These are phyloP conservation scores for Plasmodium reichenowi DNA, from an alignment of 169 alveolate genomes.

Conservation along the genomic window DNA sequence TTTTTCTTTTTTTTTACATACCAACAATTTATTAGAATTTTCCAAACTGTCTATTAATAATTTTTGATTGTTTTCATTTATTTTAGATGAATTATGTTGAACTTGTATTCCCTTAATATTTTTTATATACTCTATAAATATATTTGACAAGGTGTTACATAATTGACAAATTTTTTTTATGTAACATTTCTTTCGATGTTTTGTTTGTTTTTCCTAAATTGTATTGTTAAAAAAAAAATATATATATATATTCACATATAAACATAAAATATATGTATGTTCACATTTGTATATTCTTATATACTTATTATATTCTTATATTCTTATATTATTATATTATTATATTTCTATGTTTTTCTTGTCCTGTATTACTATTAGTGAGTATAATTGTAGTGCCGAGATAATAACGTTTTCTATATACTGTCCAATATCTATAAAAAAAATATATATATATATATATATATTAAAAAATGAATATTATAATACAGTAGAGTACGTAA, in stretches of 20 bases:
- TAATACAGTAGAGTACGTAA: background rate
- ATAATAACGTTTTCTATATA: conserved; percentile 22
- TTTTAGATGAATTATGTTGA: too few relatives aligned
- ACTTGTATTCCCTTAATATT: background rate
- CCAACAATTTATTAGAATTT: too few relatives aligned
- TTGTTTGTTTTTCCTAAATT: conserved; percentile 21
- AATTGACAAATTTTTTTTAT: conserved; percentile 34
- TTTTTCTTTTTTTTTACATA: too few relatives aligned
- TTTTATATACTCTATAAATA: conserved; percentile 25
- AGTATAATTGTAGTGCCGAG: conserved; percentile 30
- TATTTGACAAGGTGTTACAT: conserved; percentile 13
- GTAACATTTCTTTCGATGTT: conserved; percentile 13
- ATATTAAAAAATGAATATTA: background rate
- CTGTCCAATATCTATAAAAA: conserved; percentile 27
- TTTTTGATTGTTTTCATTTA: too few relatives aligned
- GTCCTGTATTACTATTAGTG: conserved; percentile 15
- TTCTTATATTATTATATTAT: background rate
- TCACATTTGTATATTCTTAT: background rate
- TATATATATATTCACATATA: too few relatives aligned
- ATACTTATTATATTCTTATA: background rate
- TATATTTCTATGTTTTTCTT: conserved; percentile 8
- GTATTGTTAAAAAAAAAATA: too few relatives aligned
- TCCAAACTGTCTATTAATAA: too few relatives aligned
- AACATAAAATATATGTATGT: background rate
- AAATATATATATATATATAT: background rate